Conservation (phyloP, 208 protist species). For the Herpetomonas samuelpessoai region DNA sequence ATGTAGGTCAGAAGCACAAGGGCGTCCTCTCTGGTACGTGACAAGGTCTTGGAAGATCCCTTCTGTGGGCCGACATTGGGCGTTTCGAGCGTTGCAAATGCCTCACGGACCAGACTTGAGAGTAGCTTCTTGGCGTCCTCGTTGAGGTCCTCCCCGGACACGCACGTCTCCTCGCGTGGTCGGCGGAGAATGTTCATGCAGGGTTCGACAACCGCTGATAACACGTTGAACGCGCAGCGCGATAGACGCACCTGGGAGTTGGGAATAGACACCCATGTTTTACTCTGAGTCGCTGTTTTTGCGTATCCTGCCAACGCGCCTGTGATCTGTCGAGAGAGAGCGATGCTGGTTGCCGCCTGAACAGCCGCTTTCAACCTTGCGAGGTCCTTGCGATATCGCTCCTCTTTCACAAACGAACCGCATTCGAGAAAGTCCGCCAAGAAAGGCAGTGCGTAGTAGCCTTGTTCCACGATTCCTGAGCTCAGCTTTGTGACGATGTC, state of each 20-base stretch:
- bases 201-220: conserved; percentile 35
- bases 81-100: too few species aligned
- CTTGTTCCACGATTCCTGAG: conserved; percentile 3
- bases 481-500: conserved; percentile 9
- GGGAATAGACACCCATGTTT: background rate
- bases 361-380: background rate
- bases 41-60: background rate
- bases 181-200: conserved; percentile 35
- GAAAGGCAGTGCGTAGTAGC: conserved; percentile 12
- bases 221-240: conserved; percentile 13
- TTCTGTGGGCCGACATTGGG: background rate
- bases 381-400: background rate
- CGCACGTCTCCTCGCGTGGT: background rate
- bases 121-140: background rate
- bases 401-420: background rate
- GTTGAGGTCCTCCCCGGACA: background rate
- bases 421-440: conserved; percentile 9
- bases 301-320: background rate
- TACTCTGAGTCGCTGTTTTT: background rate
- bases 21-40: background rate
- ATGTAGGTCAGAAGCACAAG: background rate
- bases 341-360: background rate
- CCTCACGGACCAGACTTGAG: too few species aligned
- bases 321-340: background rate
- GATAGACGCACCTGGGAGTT: conserved; percentile 9